A percentile compares a stretch with the other conserved stretches of the same genome.
These are phyloP conservation scores for Daldinia vernicosa DNA, from an alignment of 495 filamentous ascomycete genomes.

Conservation along the genomic window DNA sequence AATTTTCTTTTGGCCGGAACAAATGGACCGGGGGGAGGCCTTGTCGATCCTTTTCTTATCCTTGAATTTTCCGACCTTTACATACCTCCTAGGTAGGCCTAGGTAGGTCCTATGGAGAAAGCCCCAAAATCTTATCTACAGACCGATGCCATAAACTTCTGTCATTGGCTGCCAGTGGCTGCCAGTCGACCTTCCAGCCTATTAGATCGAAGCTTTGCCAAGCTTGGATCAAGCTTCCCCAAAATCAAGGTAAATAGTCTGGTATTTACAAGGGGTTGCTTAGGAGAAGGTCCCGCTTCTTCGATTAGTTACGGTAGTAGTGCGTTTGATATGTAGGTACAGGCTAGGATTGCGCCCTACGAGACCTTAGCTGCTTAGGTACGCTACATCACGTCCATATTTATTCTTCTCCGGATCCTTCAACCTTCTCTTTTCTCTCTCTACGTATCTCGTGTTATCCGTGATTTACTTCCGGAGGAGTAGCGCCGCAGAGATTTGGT, in stretches of 20 bases:
- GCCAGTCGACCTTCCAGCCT: constrained; percentile 11
- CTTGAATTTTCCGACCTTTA: constrained; percentile 14
- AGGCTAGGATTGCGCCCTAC: constrained; percentile 13
- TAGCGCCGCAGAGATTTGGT: constrained; percentile 9
- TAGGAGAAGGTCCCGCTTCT: constrained; percentile 26
- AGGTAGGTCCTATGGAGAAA: too few species aligned
- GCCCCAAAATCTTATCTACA: constrained; percentile 33
- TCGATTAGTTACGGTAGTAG: constrained; percentile 34
- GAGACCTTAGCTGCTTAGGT: not conserved
- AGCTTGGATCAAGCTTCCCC: constrained; percentile 22
- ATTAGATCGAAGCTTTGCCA: constrained; percentile 20
- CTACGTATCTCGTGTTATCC: constrained; percentile 13
- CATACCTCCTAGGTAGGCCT: too few species aligned
- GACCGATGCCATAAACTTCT: constrained; percentile 26
- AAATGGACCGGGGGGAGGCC: constrained; percentile 13
- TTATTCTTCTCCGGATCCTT: constrained; percentile 34
- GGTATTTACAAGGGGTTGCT: constrained; percentile 30
- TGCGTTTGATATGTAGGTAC: constrained; percentile 44
- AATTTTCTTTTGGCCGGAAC: constrained; percentile 9
- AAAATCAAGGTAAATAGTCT: constrained; percentile 39
- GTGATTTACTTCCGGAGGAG: constrained; percentile 16
- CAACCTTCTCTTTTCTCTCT: constrained; percentile 17
- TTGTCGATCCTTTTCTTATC: constrained; percentile 32
- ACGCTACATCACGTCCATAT: constrained; percentile 5
- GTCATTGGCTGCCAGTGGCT: constrained; percentile 6